These are phyloP conservation scores for Phytophthora meadii DNA, from an alignment of 352 stramenopile genomes.

Conservation along the genomic window DNA sequence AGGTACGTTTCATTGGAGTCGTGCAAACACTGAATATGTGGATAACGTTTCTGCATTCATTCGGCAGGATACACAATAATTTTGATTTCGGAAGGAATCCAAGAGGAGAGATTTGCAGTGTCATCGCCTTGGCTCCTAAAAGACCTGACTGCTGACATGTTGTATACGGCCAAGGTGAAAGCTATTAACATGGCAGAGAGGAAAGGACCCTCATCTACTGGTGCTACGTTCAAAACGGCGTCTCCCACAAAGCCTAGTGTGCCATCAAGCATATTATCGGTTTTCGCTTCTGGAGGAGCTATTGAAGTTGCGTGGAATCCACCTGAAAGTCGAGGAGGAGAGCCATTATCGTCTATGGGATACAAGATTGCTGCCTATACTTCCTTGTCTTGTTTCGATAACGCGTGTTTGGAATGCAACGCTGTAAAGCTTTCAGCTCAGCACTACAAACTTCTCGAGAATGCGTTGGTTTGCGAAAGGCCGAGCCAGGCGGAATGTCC, in stretches of 20 bases:
- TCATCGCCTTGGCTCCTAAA: conserved; percentile 32
- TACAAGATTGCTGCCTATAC: conserved; percentile 58
- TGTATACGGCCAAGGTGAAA: conserved; percentile 63
- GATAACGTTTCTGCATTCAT: no score
- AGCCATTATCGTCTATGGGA: conserved; percentile 30
- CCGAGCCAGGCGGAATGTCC: conserved; percentile 31
- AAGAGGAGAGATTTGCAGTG: conserved; percentile 9
- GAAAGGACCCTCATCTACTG: conserved; percentile 33
- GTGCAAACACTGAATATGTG: background rate
- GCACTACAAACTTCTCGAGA: conserved; percentile 32
- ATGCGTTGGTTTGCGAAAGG: conserved; percentile 22
- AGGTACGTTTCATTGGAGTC: conserved; percentile 31
- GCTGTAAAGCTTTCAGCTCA: conserved; percentile 29
- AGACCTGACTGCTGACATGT: conserved; percentile 39
- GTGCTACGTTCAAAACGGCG: conserved; percentile 52
- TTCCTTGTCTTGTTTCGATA: conserved; percentile 41
- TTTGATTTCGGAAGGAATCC: conserved; percentile 27
- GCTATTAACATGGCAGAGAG: conserved; percentile 42
- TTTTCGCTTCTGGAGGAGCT: conserved; percentile 46
- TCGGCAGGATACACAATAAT: conserved; percentile 33
- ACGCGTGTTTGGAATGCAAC: conserved; percentile 43
- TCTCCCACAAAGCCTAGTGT: conserved; percentile 36
- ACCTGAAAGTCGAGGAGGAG: conserved; percentile 48
- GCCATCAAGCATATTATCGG: conserved; percentile 34
- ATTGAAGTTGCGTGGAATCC: conserved; percentile 67